A percentile compares a stretch with the other conserved stretches of the same genome.
These are phyloP conservation scores for Termitomyces titanicus DNA, from an alignment of 768 basidiomycete species.

Conservation along the genomic window DNA sequence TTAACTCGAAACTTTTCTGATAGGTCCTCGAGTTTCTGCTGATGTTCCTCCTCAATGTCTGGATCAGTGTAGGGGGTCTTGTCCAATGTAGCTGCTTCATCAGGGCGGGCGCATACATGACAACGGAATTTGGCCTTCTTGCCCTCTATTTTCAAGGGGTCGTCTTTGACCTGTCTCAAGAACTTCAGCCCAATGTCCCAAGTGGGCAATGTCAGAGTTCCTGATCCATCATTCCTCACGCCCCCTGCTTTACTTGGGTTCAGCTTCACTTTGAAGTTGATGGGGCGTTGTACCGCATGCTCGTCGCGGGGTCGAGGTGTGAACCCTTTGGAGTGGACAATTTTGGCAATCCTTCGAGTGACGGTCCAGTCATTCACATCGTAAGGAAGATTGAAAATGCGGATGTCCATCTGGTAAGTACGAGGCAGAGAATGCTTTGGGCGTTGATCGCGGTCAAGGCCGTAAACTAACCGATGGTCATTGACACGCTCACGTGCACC, in stretches of 20 bases:
- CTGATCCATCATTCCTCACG: constrained; percentile 54
- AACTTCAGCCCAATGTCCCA: constrained; percentile 41
- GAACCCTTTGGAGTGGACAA: constrained; percentile 58
- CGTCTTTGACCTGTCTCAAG: constrained; percentile 35
- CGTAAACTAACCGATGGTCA: too few species aligned
- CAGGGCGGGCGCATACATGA: constrained; percentile 8
- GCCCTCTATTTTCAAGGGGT: constrained; percentile 37
- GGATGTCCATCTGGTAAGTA: constrained; percentile 35
- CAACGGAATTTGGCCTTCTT: constrained; percentile 37
- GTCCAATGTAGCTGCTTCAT: constrained; percentile 33
- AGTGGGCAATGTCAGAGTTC: constrained; percentile 36
- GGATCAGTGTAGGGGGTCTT: constrained; percentile 58
- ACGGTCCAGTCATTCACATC: constrained; percentile 52
- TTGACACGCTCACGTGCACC: neutral
- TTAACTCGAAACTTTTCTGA: constrained; percentile 51
- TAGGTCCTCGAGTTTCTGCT: constrained; percentile 39
- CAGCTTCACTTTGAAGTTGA: constrained; percentile 65
- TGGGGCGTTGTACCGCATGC: constrained; percentile 23
- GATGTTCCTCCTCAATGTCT: constrained; percentile 46
- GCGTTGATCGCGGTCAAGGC: constrained; percentile 13
- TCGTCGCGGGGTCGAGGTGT: constrained; percentile 29
- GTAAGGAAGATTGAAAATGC: constrained; percentile 32
- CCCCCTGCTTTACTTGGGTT: constrained; percentile 44
- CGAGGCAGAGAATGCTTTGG: neutral
- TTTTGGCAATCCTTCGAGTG: constrained; percentile 47